Percentiles rank a stretch among this genome's conserved stretches.
Evolutionary conservation across 2,329 filamentous ascomycete genomes (phyloP).

Genomic region (Xylariales sp.): DNA sequence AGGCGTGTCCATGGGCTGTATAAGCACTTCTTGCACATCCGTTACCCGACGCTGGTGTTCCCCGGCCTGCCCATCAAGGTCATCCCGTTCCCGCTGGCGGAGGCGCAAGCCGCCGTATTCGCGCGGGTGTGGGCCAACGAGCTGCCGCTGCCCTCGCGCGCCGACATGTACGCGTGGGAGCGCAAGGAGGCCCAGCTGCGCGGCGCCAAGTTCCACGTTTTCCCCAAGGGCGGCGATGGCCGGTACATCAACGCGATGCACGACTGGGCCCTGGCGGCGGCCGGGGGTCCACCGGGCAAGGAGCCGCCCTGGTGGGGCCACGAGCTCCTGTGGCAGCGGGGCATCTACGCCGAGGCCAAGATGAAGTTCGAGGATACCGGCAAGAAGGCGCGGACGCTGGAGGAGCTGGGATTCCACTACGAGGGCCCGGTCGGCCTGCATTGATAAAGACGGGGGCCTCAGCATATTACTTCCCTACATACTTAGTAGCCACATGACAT

Average conservation of each 20-base stretch:
- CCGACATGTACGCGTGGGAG: slow-evolving; percentile 70
- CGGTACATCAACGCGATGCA: slow-evolving; percentile 66
- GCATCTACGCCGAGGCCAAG: slow-evolving; percentile 65
- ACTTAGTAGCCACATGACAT: no score
- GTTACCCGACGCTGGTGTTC: slow-evolving; percentile 75
- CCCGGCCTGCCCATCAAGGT: slow-evolving; percentile 72
- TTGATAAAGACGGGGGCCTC: slow-evolving; percentile 7
- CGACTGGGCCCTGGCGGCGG: slow-evolving; percentile 47
- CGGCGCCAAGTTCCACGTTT: slow-evolving; percentile 50
- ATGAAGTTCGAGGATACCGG: slow-evolving; percentile 66
- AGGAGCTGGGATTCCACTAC: slow-evolving; percentile 69
- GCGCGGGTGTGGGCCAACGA: slow-evolving; percentile 73
- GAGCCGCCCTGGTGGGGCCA: slow-evolving; percentile 67
- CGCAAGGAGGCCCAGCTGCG: slow-evolving; percentile 44
- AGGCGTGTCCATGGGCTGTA: slow-evolving; percentile 68
- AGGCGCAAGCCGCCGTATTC: slow-evolving; percentile 74
- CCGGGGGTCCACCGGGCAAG: slow-evolving; percentile 57
- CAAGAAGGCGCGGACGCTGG: slow-evolving; percentile 57
- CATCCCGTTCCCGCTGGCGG: slow-evolving; percentile 81
- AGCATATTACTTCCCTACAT: no score
- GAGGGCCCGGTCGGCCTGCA: no score
- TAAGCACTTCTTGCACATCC: slow-evolving; percentile 72
- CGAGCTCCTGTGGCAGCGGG: slow-evolving; percentile 67
- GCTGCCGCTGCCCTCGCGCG: slow-evolving; percentile 56
- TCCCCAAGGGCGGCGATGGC: slow-evolving; percentile 56